Evolutionary conservation across 306 rosid species (phyloP), one percentile per base, ranked within the genome.

Genomic region (Ormosia semicastrata): DNA sequence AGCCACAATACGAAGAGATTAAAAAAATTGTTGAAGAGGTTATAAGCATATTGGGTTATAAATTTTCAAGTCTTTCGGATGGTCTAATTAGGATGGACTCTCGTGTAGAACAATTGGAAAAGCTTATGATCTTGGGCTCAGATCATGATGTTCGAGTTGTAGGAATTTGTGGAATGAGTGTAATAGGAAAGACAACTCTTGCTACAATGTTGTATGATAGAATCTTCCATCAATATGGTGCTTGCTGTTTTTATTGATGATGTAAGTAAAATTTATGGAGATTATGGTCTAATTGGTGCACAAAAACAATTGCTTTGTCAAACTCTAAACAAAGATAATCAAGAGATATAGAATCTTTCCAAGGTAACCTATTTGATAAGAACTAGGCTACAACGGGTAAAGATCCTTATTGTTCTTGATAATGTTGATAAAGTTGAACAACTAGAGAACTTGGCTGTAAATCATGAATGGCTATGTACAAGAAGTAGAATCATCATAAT

Each of bases 151-250:
- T 36, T 34, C 34, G 37, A 56, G 66, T 73, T 15, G 10, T 54
- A 6, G 66, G 78, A 0, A 17, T 73, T 36, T 54, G 50, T 17
- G 78, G 39, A 80, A 88, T 88, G 78, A 18, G 66, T 14, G 77
- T 29, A 14, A 50, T 71, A 71, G 73, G 57, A 11, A 68, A 68
- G 17, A 17, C 57, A 7, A 44, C 39, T 0, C 17, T 68, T 68
- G 9, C 73, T 44, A 10, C 5, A 0, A 18, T 6, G 12, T 6
- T 68, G 57, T 68, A 17, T 24, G 39, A 15, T 1, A 47, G 7
- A 32, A 70, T 29, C 41, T 49, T 0, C 2, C 11, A 47, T 3
- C 75, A 24, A 46, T 70, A 4, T 49, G 13, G 5, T 7, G 43
- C 6, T 46, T 24, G 24, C 24, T 24, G 24, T 24, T 24, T n/a